phyloP scores from a whole-genome alignment of 2,329 filamentous ascomycete genomes.

The Penicillium corylophilum region DNA sequence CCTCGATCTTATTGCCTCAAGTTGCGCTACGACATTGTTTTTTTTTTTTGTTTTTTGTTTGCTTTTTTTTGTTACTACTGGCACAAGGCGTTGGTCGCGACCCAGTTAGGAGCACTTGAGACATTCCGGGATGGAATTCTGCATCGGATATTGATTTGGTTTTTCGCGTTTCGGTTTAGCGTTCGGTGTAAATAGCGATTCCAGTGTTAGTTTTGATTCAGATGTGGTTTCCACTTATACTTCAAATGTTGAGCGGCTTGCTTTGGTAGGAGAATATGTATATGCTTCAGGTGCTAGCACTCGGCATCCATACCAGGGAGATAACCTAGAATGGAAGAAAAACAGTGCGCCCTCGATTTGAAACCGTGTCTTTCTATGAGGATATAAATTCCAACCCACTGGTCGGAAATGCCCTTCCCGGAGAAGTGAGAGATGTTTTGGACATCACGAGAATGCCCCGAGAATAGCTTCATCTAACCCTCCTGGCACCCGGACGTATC shows the following conservation, averaged over 20 bases:
- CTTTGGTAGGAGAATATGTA: neutral
- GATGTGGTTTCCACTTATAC: no score
- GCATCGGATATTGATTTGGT: neutral
- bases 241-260: neutral
- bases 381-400: no score
- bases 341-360: no score
- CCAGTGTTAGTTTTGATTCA: neutral
- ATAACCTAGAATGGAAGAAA: no score
- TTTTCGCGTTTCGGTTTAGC: neutral
- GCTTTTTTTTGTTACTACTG: neutral
- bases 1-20: neutral
- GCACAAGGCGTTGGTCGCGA: neutral
- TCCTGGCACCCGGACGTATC: no score
- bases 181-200: constrained; percentile 6
- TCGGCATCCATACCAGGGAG: no score
- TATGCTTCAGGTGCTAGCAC: no score
- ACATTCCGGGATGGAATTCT: neutral
- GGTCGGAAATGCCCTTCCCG: no score
- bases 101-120: neutral
- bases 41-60: neutral
- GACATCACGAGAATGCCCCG: no score
- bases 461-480: no score
- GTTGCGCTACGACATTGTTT: neutral
- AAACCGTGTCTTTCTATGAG: no score
- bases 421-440: no score